phyloP scores from a whole-genome alignment of 2,329 filamentous ascomycete species.

The Ascochyta lentis region DNA sequence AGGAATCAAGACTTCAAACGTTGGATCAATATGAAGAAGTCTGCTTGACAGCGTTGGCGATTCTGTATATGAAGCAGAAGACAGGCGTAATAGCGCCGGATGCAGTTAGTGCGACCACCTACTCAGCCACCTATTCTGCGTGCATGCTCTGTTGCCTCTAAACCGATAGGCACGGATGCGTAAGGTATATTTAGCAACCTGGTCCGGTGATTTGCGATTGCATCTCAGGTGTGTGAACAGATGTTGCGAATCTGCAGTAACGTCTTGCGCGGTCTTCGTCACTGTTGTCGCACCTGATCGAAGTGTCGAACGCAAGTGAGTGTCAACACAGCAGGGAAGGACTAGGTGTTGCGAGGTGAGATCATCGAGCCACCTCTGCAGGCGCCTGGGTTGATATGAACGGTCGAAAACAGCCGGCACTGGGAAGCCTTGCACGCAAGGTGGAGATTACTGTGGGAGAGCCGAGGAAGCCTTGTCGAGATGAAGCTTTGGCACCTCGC shows the following conservation, averaged over 20 bases:
- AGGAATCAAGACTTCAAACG: neutral
- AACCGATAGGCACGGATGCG: slow-evolving; percentile 13
- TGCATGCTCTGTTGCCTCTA: slow-evolving; percentile 10
- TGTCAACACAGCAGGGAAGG: neutral
- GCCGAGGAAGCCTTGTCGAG: slow-evolving; percentile 6
- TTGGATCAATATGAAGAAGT: neutral
- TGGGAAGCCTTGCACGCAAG: neutral
- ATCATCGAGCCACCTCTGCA: neutral
- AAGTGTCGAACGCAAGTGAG: slow-evolving; percentile 2
- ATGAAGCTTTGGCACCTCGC: neutral
- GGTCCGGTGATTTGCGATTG: neutral
- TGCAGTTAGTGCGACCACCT: slow-evolving; percentile 1
- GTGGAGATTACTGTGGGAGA: slow-evolving; percentile 1
- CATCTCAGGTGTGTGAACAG: neutral
- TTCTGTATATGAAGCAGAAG: slow-evolving; percentile 9
- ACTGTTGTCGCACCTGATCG: neutral
- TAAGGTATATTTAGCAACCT: slow-evolving; percentile 16
- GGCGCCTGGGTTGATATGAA: neutral
- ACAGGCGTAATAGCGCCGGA: slow-evolving; percentile 1
- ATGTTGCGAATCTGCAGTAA: neutral
- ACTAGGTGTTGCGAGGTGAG: neutral
- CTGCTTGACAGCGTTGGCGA: neutral
- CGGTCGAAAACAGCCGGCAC: neutral
- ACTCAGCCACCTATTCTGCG: slow-evolving; percentile 2
- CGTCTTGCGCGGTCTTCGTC: slow-evolving; percentile 6